Evolutionary conservation across 345 rosid species (phyloP).

Genomic region (Cardamine occulta): DNA sequence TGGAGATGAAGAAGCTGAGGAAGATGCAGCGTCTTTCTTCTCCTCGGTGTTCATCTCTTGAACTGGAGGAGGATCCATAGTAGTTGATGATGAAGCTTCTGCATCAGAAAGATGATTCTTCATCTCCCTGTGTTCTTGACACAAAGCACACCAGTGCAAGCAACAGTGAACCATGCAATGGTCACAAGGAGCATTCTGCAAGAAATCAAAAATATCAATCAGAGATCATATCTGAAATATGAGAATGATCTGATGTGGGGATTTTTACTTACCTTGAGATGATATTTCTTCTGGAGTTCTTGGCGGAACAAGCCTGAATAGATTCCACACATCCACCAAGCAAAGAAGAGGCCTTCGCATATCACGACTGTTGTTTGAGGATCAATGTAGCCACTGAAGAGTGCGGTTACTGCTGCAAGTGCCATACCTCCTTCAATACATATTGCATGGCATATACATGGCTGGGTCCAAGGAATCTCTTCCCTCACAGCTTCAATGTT

Average conservation of each 20-base stretch:
- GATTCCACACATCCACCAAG: slow-evolving; percentile 94
- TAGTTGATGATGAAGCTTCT: slow-evolving; percentile 46
- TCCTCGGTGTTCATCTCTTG: slow-evolving; percentile 70
- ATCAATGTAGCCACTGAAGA: slow-evolving; percentile 72
- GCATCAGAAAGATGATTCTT: slow-evolving; percentile 75
- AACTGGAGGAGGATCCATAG: slow-evolving; percentile 72
- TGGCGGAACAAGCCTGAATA: slow-evolving; percentile 79
- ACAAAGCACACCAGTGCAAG: slow-evolving; percentile 90
- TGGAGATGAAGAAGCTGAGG: slow-evolving; percentile 43
- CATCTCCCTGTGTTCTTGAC: slow-evolving; percentile 95
- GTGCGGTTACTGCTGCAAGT: slow-evolving; percentile 64
- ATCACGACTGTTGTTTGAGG: slow-evolving; percentile 79
- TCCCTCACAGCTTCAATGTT: slow-evolving; percentile 74
- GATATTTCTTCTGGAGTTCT: slow-evolving; percentile 81
- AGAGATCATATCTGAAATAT: slow-evolving; percentile 4
- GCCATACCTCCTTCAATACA: slow-evolving; percentile 91
- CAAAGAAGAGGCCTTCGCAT: slow-evolving; percentile 71
- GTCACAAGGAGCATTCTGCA: slow-evolving; percentile 84
- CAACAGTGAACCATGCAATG: slow-evolving; percentile 86
- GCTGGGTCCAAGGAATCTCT: slow-evolving; percentile 74
- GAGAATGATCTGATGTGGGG: background rate
- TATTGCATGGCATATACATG: slow-evolving; percentile 80
- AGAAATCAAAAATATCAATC: slow-evolving; percentile 3
- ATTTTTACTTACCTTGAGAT: slow-evolving; percentile 67
- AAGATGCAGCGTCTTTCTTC: slow-evolving; percentile 31